Base-by-base conservation (phyloP, 768 basidiomycete genomes). In the Trametes cingulata region DNA sequence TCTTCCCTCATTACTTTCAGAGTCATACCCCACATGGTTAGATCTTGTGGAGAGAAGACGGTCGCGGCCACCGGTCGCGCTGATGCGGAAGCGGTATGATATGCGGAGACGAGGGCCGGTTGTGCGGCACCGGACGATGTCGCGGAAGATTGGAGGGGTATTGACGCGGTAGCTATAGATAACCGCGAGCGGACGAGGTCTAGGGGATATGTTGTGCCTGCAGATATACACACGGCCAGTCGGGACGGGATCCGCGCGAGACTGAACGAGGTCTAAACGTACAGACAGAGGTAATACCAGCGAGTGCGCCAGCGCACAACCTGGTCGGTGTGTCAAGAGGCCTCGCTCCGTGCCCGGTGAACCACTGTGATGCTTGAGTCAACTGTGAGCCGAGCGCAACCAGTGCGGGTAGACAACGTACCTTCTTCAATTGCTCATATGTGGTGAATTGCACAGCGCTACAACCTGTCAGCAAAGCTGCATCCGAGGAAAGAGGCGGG, bases 261-360 rank as follows among this genome's bases (percentile, higher is more conserved):
- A 48, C 39, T 20, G 25, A 48, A 42, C 39, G 20, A 58, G 57
- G 12, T 9, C 20, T 24, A 41, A 41, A 84, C 91, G 70, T 69
- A 94, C 94, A 91, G 63, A 99, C 96, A 60, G 93, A 95, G 9
- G 91, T 90, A 63, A 98, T 91, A 25, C 96, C 96, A 50, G 96
- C 96, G 13, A 96, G 76, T 19, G 93, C 94, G 63, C 96, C 96
- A 55, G 91, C 87, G 1, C 85, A 77, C 41, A 99, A 78, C 56
- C 96, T 84, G 64, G 89, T 88, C 1, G 90, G 91, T 42, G 95
- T 98, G 75, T 97, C 93, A 17, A 99, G 81, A 64, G 88, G 82
- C 69, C 77, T 86, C 13, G 85, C 78, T 14, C 93, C 90, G 69
- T 84, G 77, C 36, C 72, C 69, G 20, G 88, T 86, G 75, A 96